These are phyloP conservation scores for Trichoderma polysporum DNA, from an alignment of 2,329 filamentous ascomycete genomes.

Conservation along the genomic window DNA sequence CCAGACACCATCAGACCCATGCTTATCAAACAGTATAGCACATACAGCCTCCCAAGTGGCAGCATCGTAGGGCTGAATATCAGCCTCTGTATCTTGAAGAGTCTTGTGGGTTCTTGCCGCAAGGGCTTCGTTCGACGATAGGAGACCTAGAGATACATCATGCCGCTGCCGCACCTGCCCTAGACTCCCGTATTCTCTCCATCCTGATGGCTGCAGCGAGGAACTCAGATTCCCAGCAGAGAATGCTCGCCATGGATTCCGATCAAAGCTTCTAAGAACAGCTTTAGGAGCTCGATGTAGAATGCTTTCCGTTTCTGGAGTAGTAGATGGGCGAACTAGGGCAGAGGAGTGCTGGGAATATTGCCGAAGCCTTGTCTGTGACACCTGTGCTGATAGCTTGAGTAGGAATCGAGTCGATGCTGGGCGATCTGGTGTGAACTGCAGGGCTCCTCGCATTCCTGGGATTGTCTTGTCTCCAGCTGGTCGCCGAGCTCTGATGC, in stretches of 20 bases:
- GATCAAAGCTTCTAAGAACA: slow-evolving; percentile 3
- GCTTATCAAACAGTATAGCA: slow-evolving; percentile 23
- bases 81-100: slow-evolving; percentile 5
- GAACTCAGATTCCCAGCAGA: neutral
- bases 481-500: slow-evolving; percentile 23
- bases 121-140: neutral
- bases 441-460: slow-evolving; percentile 34
- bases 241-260: slow-evolving; percentile 19
- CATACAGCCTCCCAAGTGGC: slow-evolving; percentile 27
- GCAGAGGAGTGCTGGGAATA: slow-evolving; percentile 21
- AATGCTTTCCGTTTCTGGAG: slow-evolving; percentile 5
- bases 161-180: slow-evolving; percentile 22
- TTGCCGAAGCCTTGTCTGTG: slow-evolving; percentile 5
- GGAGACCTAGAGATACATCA: slow-evolving; percentile 7
- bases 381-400: slow-evolving; percentile 2
- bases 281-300: slow-evolving; percentile 19
- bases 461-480: slow-evolving; percentile 24
- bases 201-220: slow-evolving; percentile 20
- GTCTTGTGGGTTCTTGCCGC: neutral
- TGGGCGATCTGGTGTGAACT: slow-evolving; percentile 24
- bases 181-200: slow-evolving; percentile 25
- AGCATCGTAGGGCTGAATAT: slow-evolving; percentile 21
- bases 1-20: slow-evolving; percentile 32
- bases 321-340: slow-evolving; percentile 21
- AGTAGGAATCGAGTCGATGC: slow-evolving; percentile 23